Conservation (phyloP, 345 rosid genomes). For the Erodium maritimum region DNA sequence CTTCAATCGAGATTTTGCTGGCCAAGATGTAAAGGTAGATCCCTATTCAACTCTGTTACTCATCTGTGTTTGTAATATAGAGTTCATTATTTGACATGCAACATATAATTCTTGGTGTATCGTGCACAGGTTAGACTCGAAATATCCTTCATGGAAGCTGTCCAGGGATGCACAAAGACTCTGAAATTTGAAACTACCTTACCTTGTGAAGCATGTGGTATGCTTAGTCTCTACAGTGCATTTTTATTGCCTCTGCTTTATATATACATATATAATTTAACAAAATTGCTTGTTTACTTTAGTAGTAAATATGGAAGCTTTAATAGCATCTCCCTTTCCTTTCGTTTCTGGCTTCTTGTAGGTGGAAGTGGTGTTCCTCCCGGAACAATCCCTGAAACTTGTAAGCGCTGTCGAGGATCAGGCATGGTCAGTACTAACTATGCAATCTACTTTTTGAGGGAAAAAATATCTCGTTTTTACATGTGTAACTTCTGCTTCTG, state of each 20-base stretch:
- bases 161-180: constrained; percentile 83
- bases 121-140: constrained; percentile 55
- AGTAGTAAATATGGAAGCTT: background rate
- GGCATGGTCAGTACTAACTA: constrained; percentile 62
- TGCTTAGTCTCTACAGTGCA: constrained; percentile 11
- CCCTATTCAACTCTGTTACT: background rate
- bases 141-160: constrained; percentile 98
- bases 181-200: constrained; percentile 72
- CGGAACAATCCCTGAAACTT: constrained; percentile 83
- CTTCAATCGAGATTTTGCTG: constrained; percentile 55
- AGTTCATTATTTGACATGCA: constrained; percentile 2
- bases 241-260: background rate
- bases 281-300: no score
- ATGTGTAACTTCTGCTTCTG: constrained; percentile 3
- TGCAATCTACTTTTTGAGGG: background rate
- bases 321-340: no score
- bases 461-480: background rate
- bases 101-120: constrained; percentile 10
- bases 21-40: constrained; percentile 90
- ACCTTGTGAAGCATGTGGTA: constrained; percentile 88
- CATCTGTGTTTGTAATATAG: constrained; percentile 5
- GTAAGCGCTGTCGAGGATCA: constrained; percentile 72
- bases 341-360: constrained; percentile 13
- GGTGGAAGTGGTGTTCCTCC: constrained; percentile 98
- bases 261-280: no score